These are phyloP conservation scores for Tulasnella calospora DNA, from an alignment of 768 basidiomycete species.

Conservation along the genomic window DNA sequence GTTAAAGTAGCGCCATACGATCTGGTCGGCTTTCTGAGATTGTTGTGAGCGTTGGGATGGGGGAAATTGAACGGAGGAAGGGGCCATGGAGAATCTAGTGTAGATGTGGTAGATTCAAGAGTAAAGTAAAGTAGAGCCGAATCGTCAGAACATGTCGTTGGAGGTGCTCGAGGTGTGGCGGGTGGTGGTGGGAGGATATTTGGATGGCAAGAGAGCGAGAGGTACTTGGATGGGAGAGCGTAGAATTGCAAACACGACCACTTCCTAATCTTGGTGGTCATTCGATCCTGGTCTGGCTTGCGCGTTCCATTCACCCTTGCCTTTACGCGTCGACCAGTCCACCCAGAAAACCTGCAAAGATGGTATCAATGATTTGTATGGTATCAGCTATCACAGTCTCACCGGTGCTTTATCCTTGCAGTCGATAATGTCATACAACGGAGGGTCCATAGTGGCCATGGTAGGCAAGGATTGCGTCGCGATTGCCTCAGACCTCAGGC, in stretches of 20 bases:
- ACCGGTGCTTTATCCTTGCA: constrained; percentile 33
- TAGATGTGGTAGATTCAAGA: constrained; percentile 7
- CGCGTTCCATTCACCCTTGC: constrained; percentile 6
- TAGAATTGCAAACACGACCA: constrained; percentile 10
- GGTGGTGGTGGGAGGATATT: background rate
- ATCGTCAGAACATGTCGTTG: background rate
- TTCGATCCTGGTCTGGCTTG: constrained; percentile 15
- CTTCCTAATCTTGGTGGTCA: constrained; percentile 4
- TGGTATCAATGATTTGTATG: background rate
- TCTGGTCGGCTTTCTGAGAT: constrained; percentile 63
- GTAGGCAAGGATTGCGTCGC: constrained; percentile 98
- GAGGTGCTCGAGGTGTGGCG: background rate
- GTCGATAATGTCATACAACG: constrained; percentile 92
- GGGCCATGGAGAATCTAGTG: constrained; percentile 17
- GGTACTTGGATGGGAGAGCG: constrained; percentile 7
- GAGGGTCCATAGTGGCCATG: constrained; percentile 99
- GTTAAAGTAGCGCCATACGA: constrained; percentile 74
- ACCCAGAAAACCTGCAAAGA: background rate
- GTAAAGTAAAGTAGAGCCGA: background rate
- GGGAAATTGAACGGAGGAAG: constrained; percentile 23
- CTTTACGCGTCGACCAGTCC: background rate
- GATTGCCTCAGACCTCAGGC: constrained; percentile 89
- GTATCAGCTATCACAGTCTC: background rate
- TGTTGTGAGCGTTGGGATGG: background rate
- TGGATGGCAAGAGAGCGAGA: background rate